Evolutionary conservation across 177 flowering plant genomes (phyloP).

Genomic region (Vitis hybrid): DNA sequence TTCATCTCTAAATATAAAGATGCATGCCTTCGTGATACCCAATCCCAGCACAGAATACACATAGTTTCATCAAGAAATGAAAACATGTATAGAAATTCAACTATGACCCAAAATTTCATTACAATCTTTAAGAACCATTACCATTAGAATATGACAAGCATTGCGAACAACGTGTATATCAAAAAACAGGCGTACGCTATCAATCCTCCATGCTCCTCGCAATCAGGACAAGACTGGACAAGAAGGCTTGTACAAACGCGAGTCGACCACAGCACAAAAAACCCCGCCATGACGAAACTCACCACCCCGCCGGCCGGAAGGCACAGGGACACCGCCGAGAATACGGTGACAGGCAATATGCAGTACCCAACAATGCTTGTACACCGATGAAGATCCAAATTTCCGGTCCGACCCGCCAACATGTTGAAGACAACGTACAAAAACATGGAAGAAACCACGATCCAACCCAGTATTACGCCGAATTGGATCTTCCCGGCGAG

Average conservation of each 20-base stretch:
- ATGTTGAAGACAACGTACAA: slow-evolving; percentile 86
- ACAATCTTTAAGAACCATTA: neutral
- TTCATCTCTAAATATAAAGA: too few relatives aligned
- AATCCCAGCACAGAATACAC: too few relatives aligned
- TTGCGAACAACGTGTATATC: slow-evolving; percentile 74
- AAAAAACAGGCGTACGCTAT: slow-evolving; percentile 83
- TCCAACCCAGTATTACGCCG: slow-evolving; percentile 88
- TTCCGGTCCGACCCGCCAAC: slow-evolving; percentile 85
- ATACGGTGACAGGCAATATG: slow-evolving; percentile 76
- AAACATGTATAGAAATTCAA: neutral
- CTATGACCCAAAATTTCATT: neutral
- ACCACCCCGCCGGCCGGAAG: slow-evolving; percentile 59
- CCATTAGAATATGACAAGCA: slow-evolving; percentile 67
- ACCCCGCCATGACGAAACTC: slow-evolving; percentile 42
- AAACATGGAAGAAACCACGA: slow-evolving; percentile 66
- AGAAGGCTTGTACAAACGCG: slow-evolving; percentile 71
- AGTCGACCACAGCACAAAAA: slow-evolving; percentile 79
- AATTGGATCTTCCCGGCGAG: slow-evolving; percentile 90
- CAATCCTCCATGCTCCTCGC: slow-evolving; percentile 86
- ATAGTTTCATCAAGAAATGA: neutral
- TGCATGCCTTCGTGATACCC: too few relatives aligned
- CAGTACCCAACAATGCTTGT: slow-evolving; percentile 80
- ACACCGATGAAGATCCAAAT: slow-evolving; percentile 76
- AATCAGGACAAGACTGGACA: slow-evolving; percentile 61
- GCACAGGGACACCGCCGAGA: slow-evolving; percentile 70